phyloP scores from a whole-genome alignment of 2,329 filamentous ascomycete species.

The Fusarium bulbicola region DNA sequence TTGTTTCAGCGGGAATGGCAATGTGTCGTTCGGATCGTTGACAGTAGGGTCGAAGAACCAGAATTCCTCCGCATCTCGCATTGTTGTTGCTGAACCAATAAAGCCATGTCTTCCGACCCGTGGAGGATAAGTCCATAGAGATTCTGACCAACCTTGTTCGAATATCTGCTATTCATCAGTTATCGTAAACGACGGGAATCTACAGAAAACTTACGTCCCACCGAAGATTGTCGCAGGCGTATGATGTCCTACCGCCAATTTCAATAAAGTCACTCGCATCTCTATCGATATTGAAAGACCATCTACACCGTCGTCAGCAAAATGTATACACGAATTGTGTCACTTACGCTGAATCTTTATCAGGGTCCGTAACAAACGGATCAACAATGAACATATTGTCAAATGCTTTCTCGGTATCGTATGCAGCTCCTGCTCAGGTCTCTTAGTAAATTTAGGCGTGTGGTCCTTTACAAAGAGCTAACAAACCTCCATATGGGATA shows the following conservation, averaged over 20 bases:
- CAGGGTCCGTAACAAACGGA: conserved; percentile 38
- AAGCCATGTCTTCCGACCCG: conserved; percentile 50
- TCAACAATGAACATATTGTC: conserved; percentile 48
- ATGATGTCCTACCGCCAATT: conserved; percentile 43
- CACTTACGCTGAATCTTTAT: conserved; percentile 41
- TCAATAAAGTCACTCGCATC: conserved; percentile 45
- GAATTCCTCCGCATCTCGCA: conserved; percentile 46
- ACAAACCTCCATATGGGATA: conserved; percentile 53
- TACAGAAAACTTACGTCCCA: conserved; percentile 46
- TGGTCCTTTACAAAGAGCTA: neutral
- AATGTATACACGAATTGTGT: too few relatives aligned
- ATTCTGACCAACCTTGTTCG: conserved; percentile 49
- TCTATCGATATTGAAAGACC: conserved; percentile 46
- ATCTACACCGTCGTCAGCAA: conserved; percentile 35
- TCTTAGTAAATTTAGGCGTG: neutral
- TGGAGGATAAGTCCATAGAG: conserved; percentile 55
- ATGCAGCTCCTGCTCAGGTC: conserved; percentile 44
- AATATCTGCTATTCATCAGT: conserved; percentile 47
- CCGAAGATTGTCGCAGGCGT: conserved; percentile 48
- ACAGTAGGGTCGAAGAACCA: conserved; percentile 48
- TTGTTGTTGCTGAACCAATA: conserved; percentile 54
- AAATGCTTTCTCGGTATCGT: conserved; percentile 52
- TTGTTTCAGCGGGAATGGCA: conserved; percentile 49
- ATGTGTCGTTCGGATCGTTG: conserved; percentile 51
- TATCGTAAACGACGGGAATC: neutral